These are phyloP conservation scores for Zostera marina DNA, from an alignment of 116 monocot genomes.

Conservation along the genomic window DNA sequence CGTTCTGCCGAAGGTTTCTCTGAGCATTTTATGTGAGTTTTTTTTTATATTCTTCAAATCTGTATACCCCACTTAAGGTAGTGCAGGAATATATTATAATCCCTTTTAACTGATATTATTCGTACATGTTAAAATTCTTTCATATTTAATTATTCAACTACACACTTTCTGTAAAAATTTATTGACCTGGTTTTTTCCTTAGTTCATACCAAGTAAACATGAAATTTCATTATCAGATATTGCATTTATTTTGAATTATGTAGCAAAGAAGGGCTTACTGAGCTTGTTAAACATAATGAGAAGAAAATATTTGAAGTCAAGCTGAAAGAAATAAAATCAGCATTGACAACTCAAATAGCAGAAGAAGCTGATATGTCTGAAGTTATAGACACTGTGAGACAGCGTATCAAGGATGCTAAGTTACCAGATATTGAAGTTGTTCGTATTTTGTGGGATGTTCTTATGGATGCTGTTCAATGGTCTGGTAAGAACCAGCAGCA, in stretches of 20 bases:
- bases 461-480: slow-evolving; percentile 99
- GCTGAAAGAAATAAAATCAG: slow-evolving; percentile 77
- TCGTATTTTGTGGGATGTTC: slow-evolving; percentile 80
- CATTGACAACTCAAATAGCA: slow-evolving; percentile 53
- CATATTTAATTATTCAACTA: too few species aligned
- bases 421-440: slow-evolving; percentile 90
- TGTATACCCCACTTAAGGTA: neutral
- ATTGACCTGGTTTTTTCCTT: too few species aligned
- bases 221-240: neutral
- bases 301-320: slow-evolving; percentile 89
- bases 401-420: slow-evolving; percentile 64
- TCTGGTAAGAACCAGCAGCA: slow-evolving; percentile 99
- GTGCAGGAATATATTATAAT: too few species aligned
- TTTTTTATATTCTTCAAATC: neutral
- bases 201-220: too few species aligned
- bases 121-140: too few species aligned
- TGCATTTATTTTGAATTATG: too few species aligned
- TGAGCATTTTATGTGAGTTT: slow-evolving; percentile 85
- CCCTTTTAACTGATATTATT: too few species aligned
- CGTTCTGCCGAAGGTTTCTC: slow-evolving; percentile 67
- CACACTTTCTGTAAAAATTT: too few species aligned
- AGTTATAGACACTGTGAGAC: slow-evolving; percentile 72
- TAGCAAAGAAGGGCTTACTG: slow-evolving; percentile 72
- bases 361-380: slow-evolving; percentile 76
- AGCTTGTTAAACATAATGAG: slow-evolving; percentile 79